A percentile compares a stretch with the other conserved stretches of the same genome.
phyloP scores from a whole-genome alignment of 805 yeast genomes.

The Kuraishia ogatae region DNA sequence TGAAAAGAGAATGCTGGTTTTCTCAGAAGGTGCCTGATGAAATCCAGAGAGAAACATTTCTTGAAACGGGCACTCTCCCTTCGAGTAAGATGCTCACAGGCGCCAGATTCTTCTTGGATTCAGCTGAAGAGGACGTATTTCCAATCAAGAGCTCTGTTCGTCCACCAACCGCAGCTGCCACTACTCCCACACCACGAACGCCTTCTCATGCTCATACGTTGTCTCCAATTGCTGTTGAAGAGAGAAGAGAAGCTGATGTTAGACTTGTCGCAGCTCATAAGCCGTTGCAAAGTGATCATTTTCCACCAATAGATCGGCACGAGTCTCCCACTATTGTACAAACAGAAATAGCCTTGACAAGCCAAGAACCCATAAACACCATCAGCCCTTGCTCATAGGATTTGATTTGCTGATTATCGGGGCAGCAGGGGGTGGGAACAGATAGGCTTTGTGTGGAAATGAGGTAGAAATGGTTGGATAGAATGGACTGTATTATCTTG shows the following conservation, averaged over 20 bases:
- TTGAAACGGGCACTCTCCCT: not conserved
- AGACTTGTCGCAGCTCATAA: not conserved
- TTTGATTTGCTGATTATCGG: not conserved
- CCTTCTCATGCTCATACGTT: slow-evolving; percentile 1
- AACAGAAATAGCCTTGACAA: slow-evolving; percentile 8
- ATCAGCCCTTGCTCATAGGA: not conserved
- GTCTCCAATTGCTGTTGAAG: not conserved
- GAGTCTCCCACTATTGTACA: slow-evolving; percentile 8
- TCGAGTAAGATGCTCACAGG: not conserved
- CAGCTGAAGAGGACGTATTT: not conserved
- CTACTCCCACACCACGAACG: slow-evolving; percentile 1
- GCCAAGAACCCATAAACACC: slow-evolving; percentile 1
- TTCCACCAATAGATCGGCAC: not conserved
- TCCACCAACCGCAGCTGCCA: not conserved
- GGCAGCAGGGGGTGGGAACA: not conserved
- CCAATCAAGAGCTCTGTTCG: not conserved
- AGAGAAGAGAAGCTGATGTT: not conserved
- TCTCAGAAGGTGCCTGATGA: not conserved
- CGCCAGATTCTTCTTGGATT: not conserved
- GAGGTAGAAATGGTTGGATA: too few relatives aligned
- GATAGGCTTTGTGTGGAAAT: too few relatives aligned
- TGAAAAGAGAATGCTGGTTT: not conserved
- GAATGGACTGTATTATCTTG: too few relatives aligned
- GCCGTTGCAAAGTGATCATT: too few relatives aligned
- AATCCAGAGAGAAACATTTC: not conserved